phyloP scores from a whole-genome alignment of 208 protist species.

The Wallacemonas sp. region DNA sequence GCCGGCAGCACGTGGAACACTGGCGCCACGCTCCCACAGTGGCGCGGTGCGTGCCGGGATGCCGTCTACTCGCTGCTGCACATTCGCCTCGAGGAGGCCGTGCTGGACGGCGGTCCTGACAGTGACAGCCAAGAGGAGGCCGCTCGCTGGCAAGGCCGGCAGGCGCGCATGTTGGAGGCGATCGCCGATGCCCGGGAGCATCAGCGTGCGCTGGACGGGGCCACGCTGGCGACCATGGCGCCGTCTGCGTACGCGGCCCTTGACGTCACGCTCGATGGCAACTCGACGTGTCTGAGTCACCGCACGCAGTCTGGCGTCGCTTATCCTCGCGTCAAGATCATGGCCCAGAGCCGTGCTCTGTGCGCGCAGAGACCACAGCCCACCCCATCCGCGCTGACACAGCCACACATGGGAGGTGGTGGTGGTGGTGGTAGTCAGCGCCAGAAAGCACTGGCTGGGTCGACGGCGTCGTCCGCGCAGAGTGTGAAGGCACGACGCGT shows the following conservation, averaged over 20 bases:
- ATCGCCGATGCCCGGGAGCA: constrained; percentile 8
- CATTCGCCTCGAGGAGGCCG: constrained; percentile 25
- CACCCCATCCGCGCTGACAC: too few relatives aligned
- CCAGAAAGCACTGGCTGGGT: neutral
- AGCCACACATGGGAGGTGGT: too few relatives aligned
- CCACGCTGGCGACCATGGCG: neutral
- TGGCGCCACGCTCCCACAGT: constrained; percentile 11
- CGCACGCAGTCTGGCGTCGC: constrained; percentile 19
- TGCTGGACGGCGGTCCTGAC: neutral
- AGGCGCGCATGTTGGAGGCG: neutral
- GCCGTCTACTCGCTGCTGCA: constrained; percentile 53
- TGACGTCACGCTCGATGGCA: constrained; percentile 78
- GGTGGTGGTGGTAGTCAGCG: too few relatives aligned
- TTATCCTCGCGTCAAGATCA: constrained; percentile 14
- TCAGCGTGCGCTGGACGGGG: neutral
- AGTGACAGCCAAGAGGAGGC: neutral
- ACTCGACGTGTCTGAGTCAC: constrained; percentile 56
- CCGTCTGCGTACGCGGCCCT: constrained; percentile 40
- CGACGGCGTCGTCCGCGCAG: neutral
- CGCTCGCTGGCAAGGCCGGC: neutral
- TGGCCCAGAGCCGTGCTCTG: constrained; percentile 1
- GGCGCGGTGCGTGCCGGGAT: constrained; percentile 25
- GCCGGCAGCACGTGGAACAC: too few relatives aligned
- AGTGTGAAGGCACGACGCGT: constrained; percentile 9
- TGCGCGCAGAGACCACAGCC: neutral